Conservation (phyloP, 768 basidiomycete genomes). For the Podaxis sp. region DNA sequence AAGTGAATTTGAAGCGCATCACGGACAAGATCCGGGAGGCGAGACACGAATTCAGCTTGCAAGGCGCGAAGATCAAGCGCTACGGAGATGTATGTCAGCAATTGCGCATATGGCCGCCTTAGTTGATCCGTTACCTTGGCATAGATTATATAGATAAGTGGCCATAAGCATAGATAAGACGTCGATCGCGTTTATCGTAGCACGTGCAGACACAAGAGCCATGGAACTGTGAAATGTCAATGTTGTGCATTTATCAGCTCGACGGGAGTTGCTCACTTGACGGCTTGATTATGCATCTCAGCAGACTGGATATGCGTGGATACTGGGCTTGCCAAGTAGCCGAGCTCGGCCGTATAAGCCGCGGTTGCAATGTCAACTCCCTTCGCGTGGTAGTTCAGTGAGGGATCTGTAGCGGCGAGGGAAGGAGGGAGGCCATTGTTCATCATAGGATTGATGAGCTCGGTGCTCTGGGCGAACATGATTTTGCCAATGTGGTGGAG, state of each 20-base stretch:
- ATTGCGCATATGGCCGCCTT: neutral
- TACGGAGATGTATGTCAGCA: constrained; percentile 19
- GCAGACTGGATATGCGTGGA: constrained; percentile 81
- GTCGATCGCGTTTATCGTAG: constrained; percentile 69
- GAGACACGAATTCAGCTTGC: constrained; percentile 56
- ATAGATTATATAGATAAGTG: constrained; percentile 69
- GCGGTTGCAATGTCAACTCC: constrained; percentile 83
- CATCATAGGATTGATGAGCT: constrained; percentile 78
- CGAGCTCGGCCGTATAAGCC: constrained; percentile 76
- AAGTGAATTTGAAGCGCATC: constrained; percentile 40
- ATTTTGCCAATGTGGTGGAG: constrained; percentile 72
- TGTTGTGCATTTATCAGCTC: constrained; percentile 1
- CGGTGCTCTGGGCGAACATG: constrained; percentile 68
- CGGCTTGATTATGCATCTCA: constrained; percentile 84
- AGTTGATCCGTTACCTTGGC: constrained; percentile 48
- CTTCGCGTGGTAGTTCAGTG: constrained; percentile 76
- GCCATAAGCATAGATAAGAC: constrained; percentile 69
- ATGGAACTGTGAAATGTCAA: constrained; percentile 36
- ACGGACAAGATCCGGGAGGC: constrained; percentile 44
- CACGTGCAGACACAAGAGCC: constrained; percentile 74
- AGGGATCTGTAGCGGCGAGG: constrained; percentile 71
- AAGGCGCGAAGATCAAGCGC: constrained; percentile 80
- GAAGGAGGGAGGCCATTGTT: constrained; percentile 79
- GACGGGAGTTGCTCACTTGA: constrained; percentile 54
- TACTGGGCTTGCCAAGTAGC: constrained; percentile 75